phyloP scores from a whole-genome alignment of 1,284 basidiomycete genomes.

The Irpex rosettiformis region DNA sequence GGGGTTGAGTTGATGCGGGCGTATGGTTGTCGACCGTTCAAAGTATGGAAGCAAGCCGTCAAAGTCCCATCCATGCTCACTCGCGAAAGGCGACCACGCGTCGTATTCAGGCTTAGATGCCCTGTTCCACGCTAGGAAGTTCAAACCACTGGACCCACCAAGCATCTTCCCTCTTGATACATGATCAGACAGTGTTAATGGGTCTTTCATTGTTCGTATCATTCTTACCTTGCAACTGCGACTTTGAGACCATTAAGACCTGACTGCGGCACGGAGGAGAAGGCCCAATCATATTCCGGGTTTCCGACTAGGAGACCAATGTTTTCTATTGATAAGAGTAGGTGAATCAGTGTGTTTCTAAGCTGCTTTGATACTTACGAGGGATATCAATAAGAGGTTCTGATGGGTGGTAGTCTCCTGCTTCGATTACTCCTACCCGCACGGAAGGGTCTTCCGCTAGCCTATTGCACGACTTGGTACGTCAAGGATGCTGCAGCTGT shows the following conservation, averaged over 20 bases:
- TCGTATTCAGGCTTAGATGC: constrained; percentile 18
- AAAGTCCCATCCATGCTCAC: constrained; percentile 16
- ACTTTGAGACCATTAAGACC: constrained; percentile 8
- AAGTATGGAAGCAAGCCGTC: constrained; percentile 17
- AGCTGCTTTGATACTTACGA: constrained; percentile 3
- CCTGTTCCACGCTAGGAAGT: constrained; percentile 18
- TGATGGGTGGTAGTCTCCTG: constrained; percentile 13
- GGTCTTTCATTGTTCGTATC: neutral
- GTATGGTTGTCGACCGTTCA: constrained; percentile 13
- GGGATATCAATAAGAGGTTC: constrained; percentile 17
- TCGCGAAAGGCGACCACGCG: constrained; percentile 12
- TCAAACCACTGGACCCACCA: constrained; percentile 21
- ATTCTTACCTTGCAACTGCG: neutral
- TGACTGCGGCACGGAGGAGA: constrained; percentile 14
- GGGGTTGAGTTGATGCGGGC: constrained; percentile 3
- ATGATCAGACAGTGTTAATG: neutral
- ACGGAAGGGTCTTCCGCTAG: constrained; percentile 12
- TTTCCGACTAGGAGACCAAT: constrained; percentile 13
- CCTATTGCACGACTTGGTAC: neutral
- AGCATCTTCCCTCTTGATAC: constrained; percentile 18
- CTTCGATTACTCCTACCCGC: constrained; percentile 18
- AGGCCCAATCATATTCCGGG: constrained; percentile 17
- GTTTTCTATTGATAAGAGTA: constrained; percentile 7
- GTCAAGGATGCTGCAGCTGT: neutral
- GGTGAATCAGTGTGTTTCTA: neutral